Evolutionary conservation across 108 stramenopile species (phyloP), one percentile per base, ranked within the genome.

Genomic region (Nitzschia sp.): DNA sequence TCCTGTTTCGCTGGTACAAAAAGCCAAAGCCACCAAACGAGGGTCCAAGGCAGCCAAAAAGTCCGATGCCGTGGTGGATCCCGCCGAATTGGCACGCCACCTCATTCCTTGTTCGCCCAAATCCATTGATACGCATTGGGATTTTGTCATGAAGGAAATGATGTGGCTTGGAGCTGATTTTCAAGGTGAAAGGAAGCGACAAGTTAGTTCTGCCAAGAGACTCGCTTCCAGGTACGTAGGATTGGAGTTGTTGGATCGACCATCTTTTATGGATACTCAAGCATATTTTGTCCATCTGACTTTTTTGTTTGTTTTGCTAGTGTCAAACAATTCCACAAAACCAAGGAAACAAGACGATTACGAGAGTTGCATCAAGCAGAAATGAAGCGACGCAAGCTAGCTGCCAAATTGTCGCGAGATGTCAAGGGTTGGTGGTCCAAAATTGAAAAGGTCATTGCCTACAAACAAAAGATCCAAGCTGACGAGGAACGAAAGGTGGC

Each of bases 111-210:
- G 57, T 54, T 34, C 41, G 3, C 74, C 77, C 57, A 83, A 87
- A 59, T 71, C 73, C 14, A 58, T 41, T 7, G 87, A 90, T 67
- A 78, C 76, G 40, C 92, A 93, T 60, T 86, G 86, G 83, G 89
- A 90, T 63, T 93, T 80, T 80, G 69, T 87, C 44, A 76, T 88
- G 71, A 93, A 93, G 68, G 70, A 70, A 46, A 74, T 78, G 73
- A 78, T 72, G 78, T 83, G 84, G 84, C 81, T 93, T 19, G 84
- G 84, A 10, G 80, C 89, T 40, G 92, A 93, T 67, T 93, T 87
- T 75, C 66, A 76, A 42, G 77, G 80, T n/a, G 92, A 93, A 79
- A 86, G 92, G 14, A 86, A 84, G 44, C 85, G 88, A 12, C 92
- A 94, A 68, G 21, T 81, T 2, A 71, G 76, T 34, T 52, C 55